Base-by-base conservation (phyloP, 108 stramenopile genomes). In the Nannochloropsis salina region DNA sequence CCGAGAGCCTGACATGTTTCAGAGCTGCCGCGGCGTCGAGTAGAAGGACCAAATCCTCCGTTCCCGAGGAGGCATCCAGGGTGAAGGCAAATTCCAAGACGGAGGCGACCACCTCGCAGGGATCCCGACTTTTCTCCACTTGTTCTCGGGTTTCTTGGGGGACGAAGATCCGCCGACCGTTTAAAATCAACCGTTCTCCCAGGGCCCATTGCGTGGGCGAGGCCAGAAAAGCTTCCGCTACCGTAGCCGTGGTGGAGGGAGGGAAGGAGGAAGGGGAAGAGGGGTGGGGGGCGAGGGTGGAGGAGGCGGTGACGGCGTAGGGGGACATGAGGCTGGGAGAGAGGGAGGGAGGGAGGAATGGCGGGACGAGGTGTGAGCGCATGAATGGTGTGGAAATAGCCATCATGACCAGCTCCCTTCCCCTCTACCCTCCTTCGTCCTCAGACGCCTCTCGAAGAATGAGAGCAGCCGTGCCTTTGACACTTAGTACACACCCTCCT, bases 251-350 rank as follows among this genome's bases (percentile, higher is more conserved):
- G 9, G 47, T 9, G 47, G 47, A 51, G 47, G 47, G 9, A 51
- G 47, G 47, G 9, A 51, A 12, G 47, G 47, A 51, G 47, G 47
- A 12, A 51, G 47, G 47, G 47, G 12, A 12, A 12, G 47, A 51
- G 47, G 47, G 47, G 47, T 9, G 10, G 47, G 47, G 47, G 9
- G 47, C 47, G 10, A 51, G 47, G 47, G 47, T 51, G 47, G 47
- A 51, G 47, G 47, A 51, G 47, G 47, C 47, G 47, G 47, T 51
- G 47, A 51, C 47, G 47, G 47, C 47, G 47, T 51, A 51, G 9
- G 47, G 47, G 47, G 47, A 51, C 47, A 51, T 51, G 47, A 51
- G 47, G 47, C 47, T 51, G 47, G 47, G 47, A 51, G 47, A 51
- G 47, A 51, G 12, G 47, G 47, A 51, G 12, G 47, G 12, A 51